A percentile compares a stretch with the other conserved stretches of the same genome.
Conservation (phyloP, 345 rosid genomes). For the Fremontodendron californicum region DNA sequence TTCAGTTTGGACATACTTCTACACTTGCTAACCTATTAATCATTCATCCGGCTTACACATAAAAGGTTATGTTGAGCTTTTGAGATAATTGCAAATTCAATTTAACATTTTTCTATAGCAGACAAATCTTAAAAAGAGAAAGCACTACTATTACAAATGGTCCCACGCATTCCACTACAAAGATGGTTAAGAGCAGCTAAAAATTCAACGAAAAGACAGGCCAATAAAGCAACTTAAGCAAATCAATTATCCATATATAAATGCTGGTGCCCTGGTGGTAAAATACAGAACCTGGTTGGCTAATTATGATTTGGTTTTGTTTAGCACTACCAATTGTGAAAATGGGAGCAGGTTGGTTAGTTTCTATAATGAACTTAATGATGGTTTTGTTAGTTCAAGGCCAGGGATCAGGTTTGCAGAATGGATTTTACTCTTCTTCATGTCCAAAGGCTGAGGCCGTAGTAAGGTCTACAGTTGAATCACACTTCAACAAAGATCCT, state of each 20-base stretch:
- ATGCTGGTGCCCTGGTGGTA: not conserved
- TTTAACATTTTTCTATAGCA: not conserved
- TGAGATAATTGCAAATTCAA: no score
- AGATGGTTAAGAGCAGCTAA: not conserved
- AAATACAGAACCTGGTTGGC: not conserved
- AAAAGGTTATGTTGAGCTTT: no score
- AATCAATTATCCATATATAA: not conserved
- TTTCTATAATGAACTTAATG: slow-evolving; percentile 12
- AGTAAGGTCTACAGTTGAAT: slow-evolving; percentile 57
- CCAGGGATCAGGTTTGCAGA: slow-evolving; percentile 32
- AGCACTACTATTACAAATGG: not conserved
- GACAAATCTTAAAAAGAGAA: not conserved
- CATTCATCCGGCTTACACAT: no score
- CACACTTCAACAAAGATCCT: slow-evolving; percentile 56
- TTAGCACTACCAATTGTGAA: not conserved
- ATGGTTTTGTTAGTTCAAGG: slow-evolving; percentile 23
- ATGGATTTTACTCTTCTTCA: slow-evolving; percentile 57
- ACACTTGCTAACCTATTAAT: no score
- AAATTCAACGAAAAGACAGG: slow-evolving; percentile 13
- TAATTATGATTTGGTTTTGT: not conserved
- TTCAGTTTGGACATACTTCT: no score
- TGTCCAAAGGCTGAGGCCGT: slow-evolving; percentile 52
- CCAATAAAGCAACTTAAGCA: slow-evolving; percentile 10
- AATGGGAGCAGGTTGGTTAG: slow-evolving; percentile 21
- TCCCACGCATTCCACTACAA: slow-evolving; percentile 30